Evolutionary conservation across 495 filamentous ascomycete species (phyloP).

Genomic region (Annulohypoxylon bovei): DNA sequence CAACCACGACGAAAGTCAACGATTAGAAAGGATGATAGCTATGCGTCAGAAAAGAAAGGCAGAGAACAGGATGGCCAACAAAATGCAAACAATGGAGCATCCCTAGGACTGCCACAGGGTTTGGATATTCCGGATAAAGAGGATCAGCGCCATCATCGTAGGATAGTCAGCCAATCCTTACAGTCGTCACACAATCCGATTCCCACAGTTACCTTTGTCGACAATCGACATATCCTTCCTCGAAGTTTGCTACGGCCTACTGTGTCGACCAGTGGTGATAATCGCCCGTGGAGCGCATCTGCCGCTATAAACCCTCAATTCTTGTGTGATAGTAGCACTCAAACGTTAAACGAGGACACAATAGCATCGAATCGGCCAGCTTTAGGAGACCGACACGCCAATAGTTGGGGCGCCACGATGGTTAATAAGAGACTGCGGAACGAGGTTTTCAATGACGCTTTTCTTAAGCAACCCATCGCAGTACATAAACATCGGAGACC

Average conservation of each 20-base stretch:
- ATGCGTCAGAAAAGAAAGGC: constrained; percentile 35
- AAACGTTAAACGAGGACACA: constrained; percentile 1
- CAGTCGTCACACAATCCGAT: constrained; percentile 61
- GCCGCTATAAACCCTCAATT: constrained; percentile 40
- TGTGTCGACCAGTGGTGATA: constrained; percentile 20
- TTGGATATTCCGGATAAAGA: constrained; percentile 36
- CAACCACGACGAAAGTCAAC: constrained; percentile 73
- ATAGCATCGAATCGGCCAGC: constrained; percentile 47
- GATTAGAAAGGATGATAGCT: constrained; percentile 55
- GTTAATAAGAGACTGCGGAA: constrained; percentile 89
- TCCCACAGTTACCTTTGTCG: constrained; percentile 92
- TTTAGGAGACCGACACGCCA: constrained; percentile 62
- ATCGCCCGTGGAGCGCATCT: constrained; percentile 52
- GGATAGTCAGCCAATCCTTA: constrained; percentile 83
- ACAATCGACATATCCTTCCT: constrained; percentile 95
- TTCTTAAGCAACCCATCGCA: constrained; percentile 80
- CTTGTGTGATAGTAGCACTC: constrained; percentile 16
- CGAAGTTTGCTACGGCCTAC: constrained; percentile 72
- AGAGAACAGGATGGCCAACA: constrained; percentile 34
- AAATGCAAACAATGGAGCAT: constrained; percentile 34
- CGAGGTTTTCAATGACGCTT: constrained; percentile 94
- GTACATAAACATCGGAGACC: constrained; percentile 68
- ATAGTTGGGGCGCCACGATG: constrained; percentile 94
- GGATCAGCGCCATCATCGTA: constrained; percentile 53
- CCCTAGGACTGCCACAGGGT: constrained; percentile 8